Evolutionary conservation across 2,329 filamentous ascomycete species (phyloP).

Genomic region (Macroventuria anomochaeta): DNA sequence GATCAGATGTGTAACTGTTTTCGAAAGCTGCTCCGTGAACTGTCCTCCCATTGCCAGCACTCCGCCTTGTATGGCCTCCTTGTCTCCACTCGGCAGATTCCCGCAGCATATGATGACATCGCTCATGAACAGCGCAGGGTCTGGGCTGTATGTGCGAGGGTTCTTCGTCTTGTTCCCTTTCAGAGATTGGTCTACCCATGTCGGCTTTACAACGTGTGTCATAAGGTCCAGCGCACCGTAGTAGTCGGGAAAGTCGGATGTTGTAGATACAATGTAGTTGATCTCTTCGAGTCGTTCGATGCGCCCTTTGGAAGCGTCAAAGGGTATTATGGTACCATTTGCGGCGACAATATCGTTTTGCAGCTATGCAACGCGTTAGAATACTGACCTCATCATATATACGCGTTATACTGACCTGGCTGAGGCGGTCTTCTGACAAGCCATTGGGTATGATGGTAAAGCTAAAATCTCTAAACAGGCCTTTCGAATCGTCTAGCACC

Average conservation of each 20-base stretch:
- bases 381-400: not conserved
- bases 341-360: constrained; percentile 54
- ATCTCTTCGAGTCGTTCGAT: constrained; percentile 54
- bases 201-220: constrained; percentile 81
- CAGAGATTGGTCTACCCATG: constrained; percentile 79
- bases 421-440: constrained; percentile 38
- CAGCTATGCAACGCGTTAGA: constrained; percentile 50
- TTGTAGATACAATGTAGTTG: constrained; percentile 74
- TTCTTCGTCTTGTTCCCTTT: constrained; percentile 73
- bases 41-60: constrained; percentile 88
- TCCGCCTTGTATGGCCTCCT: constrained; percentile 89
- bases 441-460: constrained; percentile 55
- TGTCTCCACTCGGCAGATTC: constrained; percentile 83
- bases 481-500: constrained; percentile 39
- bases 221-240: constrained; percentile 74
- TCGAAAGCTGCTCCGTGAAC: constrained; percentile 74
- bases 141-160: constrained; percentile 85
- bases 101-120: constrained; percentile 83
- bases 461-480: constrained; percentile 48
- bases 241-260: constrained; percentile 92
- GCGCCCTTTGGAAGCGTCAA: constrained; percentile 48
- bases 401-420: constrained; percentile 40
- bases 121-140: constrained; percentile 88
- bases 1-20: constrained; percentile 85
- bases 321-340: constrained; percentile 56